Base-by-base conservation (phyloP, 495 filamentous ascomycete species). In the Annulohypoxylon maeteangense region DNA sequence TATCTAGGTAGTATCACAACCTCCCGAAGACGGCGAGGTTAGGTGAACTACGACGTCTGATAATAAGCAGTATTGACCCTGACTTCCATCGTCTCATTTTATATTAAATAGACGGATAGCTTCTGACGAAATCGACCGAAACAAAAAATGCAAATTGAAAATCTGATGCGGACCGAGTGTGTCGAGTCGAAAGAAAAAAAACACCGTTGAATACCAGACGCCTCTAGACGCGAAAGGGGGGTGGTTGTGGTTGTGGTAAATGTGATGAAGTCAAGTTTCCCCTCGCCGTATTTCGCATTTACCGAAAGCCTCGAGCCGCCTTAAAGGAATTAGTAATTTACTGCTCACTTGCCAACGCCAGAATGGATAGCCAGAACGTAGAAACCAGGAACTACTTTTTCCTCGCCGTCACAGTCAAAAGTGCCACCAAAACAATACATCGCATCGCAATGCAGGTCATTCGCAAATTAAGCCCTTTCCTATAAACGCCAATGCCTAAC, bases 311-410 rank as follows among this genome's bases (percentile, higher is more conserved):
- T 62, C 31, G 29, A 58, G 57, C 48, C 65, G 18, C 34, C 51
- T 34, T 12, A 57, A 65, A 62, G 23, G 50, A 62, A 73, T 66
- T 57, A 57, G 56, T 60, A 44, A 54, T 14, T 20, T 22, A 29
- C 32, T 67, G 59, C 71, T 64, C 71, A 74, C 71, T 74, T 51
- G 50, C 71, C 67, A 38, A 71, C 71, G 67, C 71, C 71, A 64
- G 2, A 14, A 29, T 29, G 38, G 38, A 31, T 55, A 59, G 25
- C 57, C 44, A 64, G 31, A 54, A 59, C 18, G 61, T 22, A 57
- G 36, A 45, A 66, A 58, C 50, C 42, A 25, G 31, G 38, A 66
- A 42, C 59, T 59, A 42, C 25, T 48, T 61, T 67, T 54, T 14
- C 54, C 42, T 67, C 29, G 50, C 47, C 45, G 16, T 56, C 54